A percentile compares a stretch with the other conserved stretches of the same genome.
phyloP scores from a whole-genome alignment of 129 eudicot genomes.

The Silybum marianum region DNA sequence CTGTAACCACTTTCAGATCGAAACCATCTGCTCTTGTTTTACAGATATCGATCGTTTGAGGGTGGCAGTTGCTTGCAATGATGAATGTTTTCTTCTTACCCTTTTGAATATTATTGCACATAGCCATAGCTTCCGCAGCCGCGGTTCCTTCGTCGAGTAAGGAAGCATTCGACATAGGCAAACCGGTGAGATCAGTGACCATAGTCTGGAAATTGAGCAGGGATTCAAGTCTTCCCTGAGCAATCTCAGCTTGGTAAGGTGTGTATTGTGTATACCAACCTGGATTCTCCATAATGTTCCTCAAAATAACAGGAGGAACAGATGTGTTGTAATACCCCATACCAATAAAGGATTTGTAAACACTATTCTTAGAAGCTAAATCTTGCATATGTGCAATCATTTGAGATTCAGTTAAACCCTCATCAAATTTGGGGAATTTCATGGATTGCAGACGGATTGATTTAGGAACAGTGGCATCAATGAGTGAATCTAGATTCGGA shows the following conservation, averaged over 20 bases:
- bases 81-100: slow-evolving; percentile 85
- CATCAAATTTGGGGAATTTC: slow-evolving; percentile 67
- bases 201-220: slow-evolving; percentile 79
- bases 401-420: slow-evolving; percentile 78
- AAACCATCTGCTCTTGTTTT: slow-evolving; percentile 88
- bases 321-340: slow-evolving; percentile 90
- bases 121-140: slow-evolving; percentile 97
- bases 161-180: slow-evolving; percentile 94
- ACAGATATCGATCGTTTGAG: slow-evolving; percentile 86
- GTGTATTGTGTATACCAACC: slow-evolving; percentile 98
- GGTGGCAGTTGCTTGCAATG: slow-evolving; percentile 86
- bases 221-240: slow-evolving; percentile 88
- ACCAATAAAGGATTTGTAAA: slow-evolving; percentile 76
- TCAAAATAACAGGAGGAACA: slow-evolving; percentile 85
- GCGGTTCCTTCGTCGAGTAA: slow-evolving; percentile 92
- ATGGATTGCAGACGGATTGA: slow-evolving; percentile 60
- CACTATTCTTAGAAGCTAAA: slow-evolving; percentile 70
- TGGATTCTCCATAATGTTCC: slow-evolving; percentile 92
- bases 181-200: slow-evolving; percentile 76
- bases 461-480: slow-evolving; percentile 91
- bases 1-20: slow-evolving; percentile 60
- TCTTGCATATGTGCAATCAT: slow-evolving; percentile 77
- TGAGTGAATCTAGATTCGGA: slow-evolving; percentile 50
- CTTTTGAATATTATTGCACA: slow-evolving; percentile 83
- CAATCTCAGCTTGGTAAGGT: slow-evolving; percentile 92